These are phyloP conservation scores for Stachybotrys elegans DNA, from an alignment of 2,329 filamentous ascomycete genomes.

Conservation along the genomic window DNA sequence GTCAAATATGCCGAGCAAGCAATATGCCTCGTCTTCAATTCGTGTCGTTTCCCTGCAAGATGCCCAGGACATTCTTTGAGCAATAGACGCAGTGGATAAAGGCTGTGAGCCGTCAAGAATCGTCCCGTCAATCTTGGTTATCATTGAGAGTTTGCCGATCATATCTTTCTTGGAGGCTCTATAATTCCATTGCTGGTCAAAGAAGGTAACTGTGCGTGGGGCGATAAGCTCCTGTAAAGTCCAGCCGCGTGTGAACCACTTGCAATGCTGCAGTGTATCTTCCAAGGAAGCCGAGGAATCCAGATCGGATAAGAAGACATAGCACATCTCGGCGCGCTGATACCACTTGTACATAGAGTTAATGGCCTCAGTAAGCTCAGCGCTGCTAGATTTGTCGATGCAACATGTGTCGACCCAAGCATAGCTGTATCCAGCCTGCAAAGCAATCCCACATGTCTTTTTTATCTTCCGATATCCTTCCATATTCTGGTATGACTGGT, in stretches of 20 bases:
- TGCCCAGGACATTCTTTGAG: constrained; percentile 10
- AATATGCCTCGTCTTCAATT: constrained; percentile 14
- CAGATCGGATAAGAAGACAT: constrained; percentile 11
- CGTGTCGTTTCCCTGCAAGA: constrained; percentile 9
- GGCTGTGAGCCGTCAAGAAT: not conserved
- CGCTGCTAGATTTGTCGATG: constrained; percentile 13
- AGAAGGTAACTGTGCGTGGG: constrained; percentile 20
- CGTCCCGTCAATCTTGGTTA: constrained; percentile 15
- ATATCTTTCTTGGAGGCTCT: constrained; percentile 16
- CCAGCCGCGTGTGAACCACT: constrained; percentile 38
- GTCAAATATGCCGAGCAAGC: constrained; percentile 13
- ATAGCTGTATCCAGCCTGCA: constrained; percentile 1
- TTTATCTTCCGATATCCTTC: constrained; percentile 4
- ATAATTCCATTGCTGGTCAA: constrained; percentile 17
- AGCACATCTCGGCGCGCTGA: constrained; percentile 7
- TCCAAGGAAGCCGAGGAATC: not conserved
- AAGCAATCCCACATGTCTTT: constrained; percentile 3
- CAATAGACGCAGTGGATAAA: not conserved
- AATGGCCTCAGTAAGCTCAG: constrained; percentile 13
- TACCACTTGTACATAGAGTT: constrained; percentile 14
- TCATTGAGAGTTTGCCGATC: constrained; percentile 4
- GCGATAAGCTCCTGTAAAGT: constrained; percentile 64
- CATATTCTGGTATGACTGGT: not conserved
- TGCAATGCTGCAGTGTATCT: constrained; percentile 7
- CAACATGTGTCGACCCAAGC: constrained; percentile 12